Evolutionary conservation across 805 yeast genomes (phyloP).

Genomic region (Metschnikowia gruessii): DNA sequence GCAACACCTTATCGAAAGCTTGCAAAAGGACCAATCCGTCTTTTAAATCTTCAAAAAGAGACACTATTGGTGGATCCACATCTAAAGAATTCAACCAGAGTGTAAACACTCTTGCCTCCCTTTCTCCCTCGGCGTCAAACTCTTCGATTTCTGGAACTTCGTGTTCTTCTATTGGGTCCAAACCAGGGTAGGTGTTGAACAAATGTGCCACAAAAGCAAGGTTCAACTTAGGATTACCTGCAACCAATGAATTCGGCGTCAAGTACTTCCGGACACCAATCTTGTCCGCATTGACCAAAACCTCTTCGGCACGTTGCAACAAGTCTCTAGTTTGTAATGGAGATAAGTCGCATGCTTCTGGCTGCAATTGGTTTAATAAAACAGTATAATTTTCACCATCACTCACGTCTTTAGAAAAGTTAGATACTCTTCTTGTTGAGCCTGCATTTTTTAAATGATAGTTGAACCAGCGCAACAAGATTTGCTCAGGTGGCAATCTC

Average conservation of each 20-base stretch:
- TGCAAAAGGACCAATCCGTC: conserved; percentile 87
- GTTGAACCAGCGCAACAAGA: conserved; percentile 94
- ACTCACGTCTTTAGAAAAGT: conserved; percentile 82
- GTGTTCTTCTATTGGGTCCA: conserved; percentile 88
- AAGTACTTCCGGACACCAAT: conserved; percentile 90
- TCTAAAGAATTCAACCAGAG: conserved; percentile 96
- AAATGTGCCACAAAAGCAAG: conserved; percentile 96
- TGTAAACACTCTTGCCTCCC: conserved; percentile 98
- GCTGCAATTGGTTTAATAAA: conserved; percentile 81
- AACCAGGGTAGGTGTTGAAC: conserved; percentile 95
- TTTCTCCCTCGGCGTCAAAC: conserved; percentile 98
- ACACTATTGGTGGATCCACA: conserved; percentile 91
- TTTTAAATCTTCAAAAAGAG: conserved; percentile 88
- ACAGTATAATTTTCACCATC: conserved; percentile 97
- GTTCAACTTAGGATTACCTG: conserved; percentile 95
- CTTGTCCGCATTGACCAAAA: conserved; percentile 82
- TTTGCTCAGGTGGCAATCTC: conserved; percentile 96
- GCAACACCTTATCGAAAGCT: conserved; percentile 94
- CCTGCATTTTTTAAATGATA: conserved; percentile 92
- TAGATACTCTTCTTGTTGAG: conserved; percentile 79
- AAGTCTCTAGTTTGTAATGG: conserved; percentile 81
- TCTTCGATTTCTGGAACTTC: conserved; percentile 95
- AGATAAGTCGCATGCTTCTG: conserved; percentile 73
- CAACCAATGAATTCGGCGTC: conserved; percentile 88
- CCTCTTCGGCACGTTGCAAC: conserved; percentile 80